These are phyloP conservation scores for Vitis hybrid DNA, from an alignment of 177 flowering plant species.

Conservation along the genomic window DNA sequence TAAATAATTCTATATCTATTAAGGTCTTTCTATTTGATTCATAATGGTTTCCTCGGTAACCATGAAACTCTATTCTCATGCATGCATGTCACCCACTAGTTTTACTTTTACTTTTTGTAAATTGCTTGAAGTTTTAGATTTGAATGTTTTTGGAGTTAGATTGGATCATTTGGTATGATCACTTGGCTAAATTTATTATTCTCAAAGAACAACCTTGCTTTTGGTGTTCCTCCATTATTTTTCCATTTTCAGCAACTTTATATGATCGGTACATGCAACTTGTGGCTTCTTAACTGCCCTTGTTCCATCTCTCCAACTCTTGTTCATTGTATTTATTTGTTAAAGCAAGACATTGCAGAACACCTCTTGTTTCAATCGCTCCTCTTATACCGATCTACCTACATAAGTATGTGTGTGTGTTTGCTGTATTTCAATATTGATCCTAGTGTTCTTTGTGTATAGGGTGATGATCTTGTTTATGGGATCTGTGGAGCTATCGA, in stretches of 20 bases:
- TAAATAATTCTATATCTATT: background rate
- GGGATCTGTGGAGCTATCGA: conserved; percentile 89
- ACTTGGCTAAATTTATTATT: background rate
- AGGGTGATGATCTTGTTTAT: conserved; percentile 79
- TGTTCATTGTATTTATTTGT: too few relatives aligned
- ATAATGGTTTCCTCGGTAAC: too few relatives aligned
- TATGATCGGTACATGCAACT: too few relatives aligned
- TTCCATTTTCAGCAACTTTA: too few relatives aligned
- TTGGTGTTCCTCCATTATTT: too few relatives aligned
- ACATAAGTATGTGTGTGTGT: too few relatives aligned
- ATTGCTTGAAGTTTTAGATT: background rate
- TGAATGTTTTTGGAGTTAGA: background rate
- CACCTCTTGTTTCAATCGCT: too few relatives aligned
- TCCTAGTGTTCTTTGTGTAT: conserved; percentile 14
- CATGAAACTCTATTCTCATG: background rate
- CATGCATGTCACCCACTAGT: background rate
- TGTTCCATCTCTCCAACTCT: too few relatives aligned
- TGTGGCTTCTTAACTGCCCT: too few relatives aligned
- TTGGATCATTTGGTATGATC: background rate
- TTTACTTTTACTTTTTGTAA: background rate
- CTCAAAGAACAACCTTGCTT: too few relatives aligned
- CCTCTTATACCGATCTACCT: too few relatives aligned
- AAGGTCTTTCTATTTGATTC: background rate
- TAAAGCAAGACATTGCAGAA: too few relatives aligned
- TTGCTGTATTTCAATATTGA: background rate